Evolutionary conservation across 345 rosid species (phyloP), one percentile per base, ranked within the genome.

Genomic region (Orychophragmus violaceus): DNA sequence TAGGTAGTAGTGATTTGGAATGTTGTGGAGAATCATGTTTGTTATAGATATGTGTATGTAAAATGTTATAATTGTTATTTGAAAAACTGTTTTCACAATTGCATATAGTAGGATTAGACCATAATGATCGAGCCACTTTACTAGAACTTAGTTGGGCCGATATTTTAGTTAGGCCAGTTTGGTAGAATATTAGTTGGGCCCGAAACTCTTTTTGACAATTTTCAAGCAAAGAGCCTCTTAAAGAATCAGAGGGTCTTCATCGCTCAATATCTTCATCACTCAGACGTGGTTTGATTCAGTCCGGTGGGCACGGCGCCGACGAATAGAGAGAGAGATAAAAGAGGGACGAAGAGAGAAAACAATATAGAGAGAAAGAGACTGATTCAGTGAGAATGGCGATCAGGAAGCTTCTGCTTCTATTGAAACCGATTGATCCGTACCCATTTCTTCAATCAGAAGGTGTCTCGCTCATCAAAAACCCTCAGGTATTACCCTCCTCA

Each of bases 371-470:
- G 42, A 37, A 6, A 56, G 10, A 27, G 28, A 53, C 27, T 21
- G 18, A 21, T 1, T 4, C 0, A 23, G 28, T 3, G 30, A 52
- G 2, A 53, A 89, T 87, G 98, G 86, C 80, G 60, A 85, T 82
- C 62, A 86, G 83, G 71, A 84, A 82, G 78, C 80, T 92, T 59
- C 28, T 92, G 77, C 72, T 92, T 77, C 78, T 92, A 37, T 62
- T 88, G 81, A 93, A 90, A 73, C 96, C 97, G 24, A 78, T 82
- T 37, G 86, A 93, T 64, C 77, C 81, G 1, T 77, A 76, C 72
- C 82, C 86, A 27, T 64, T 79, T 32, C 76, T 72, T 53, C 83
- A 70, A 21, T 60, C 84, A 4, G 75, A 53, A 37, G 68, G 66
- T 11, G 57, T 59, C 49, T 76, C 87, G 59, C 73, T 58, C 59